phyloP scores from a whole-genome alignment of 805 yeast genomes.

The Priceomyces fermenticarens region DNA sequence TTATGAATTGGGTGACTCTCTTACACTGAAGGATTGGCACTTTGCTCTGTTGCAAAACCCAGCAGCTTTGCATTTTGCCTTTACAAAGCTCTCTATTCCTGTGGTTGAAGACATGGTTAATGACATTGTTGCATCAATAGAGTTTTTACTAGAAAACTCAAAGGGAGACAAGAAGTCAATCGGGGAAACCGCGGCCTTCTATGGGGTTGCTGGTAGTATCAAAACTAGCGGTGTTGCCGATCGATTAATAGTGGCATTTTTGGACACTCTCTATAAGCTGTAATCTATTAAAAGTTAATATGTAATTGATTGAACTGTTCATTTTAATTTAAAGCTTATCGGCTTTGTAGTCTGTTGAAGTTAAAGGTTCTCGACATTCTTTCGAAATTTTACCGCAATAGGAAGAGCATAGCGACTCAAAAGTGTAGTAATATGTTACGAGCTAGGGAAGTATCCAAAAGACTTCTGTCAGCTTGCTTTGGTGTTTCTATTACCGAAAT shows the following conservation, averaged over 20 bases:
- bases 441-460: no score
- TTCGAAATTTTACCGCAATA: no score
- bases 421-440: no score
- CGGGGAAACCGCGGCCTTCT: conserved; percentile 79
- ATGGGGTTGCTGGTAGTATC: conserved; percentile 94
- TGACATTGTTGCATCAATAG: conserved; percentile 47
- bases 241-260: conserved; percentile 69
- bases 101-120: conserved; percentile 57
- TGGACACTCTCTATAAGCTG: conserved; percentile 74
- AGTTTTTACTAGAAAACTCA: conserved; percentile 19
- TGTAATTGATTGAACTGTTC: no score
- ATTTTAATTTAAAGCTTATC: no score
- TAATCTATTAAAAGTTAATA: conserved; percentile 3
- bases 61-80: conserved; percentile 86
- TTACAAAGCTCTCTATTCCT: conserved; percentile 66
- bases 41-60: conserved; percentile 84
- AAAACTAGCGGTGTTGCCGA: conserved; percentile 83
- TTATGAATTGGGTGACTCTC: conserved; percentile 72
- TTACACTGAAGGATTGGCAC: conserved; percentile 81
- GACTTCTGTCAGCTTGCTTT: background rate
- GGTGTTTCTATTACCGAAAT: conserved; percentile 31
- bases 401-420: no score
- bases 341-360: no score
- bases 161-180: conserved; percentile 24
- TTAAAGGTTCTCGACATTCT: no score